Percentiles rank a stretch among this genome's conserved stretches.
Evolutionary conservation across 805 yeast species (phyloP).

Genomic region (Zygotorulaspora danielsina): DNA sequence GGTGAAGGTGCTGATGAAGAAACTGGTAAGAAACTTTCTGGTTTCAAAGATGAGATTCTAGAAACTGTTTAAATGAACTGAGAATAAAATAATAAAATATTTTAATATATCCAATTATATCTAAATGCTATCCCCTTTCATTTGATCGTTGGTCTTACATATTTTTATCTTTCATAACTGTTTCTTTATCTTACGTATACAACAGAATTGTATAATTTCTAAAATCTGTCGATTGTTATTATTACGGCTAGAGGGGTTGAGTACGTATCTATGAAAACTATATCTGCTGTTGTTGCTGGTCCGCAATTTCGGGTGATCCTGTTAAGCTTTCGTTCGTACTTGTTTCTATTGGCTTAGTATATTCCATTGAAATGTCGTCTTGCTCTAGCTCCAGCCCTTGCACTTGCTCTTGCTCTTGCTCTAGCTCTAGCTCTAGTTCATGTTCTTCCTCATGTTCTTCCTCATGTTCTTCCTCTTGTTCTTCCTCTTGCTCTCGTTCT

Average conservation of each 20-base stretch:
- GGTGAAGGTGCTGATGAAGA: conserved; percentile 93
- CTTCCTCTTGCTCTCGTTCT: not conserved
- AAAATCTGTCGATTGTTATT: conserved; percentile 13
- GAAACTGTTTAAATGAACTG: conserved; percentile 74
- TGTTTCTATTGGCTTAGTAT: too few species aligned
- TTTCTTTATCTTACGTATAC: conserved; percentile 17
- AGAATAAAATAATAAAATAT: not conserved
- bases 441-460: not conserved
- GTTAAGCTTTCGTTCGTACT: not conserved
- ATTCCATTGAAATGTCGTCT: too few species aligned
- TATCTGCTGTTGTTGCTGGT: not conserved
- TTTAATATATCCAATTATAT: not conserved
- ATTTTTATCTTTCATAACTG: conserved; percentile 7
- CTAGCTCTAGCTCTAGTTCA: too few species aligned
- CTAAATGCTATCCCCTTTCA: conserved; percentile 1
- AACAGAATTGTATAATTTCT: conserved; percentile 14
- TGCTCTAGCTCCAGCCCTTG: too few species aligned
- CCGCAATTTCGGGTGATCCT: not conserved
- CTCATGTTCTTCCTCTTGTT: not conserved
- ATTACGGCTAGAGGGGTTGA: not conserved
- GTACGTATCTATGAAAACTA: not conserved
- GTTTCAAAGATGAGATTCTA: conserved; percentile 98
- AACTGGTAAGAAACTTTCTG: conserved; percentile 95
- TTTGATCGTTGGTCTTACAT: conserved; percentile 4
- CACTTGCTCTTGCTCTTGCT: too few species aligned